phyloP scores from a whole-genome alignment of 2,329 filamentous ascomycete species.

The Tolypocladium cylindrosporum region DNA sequence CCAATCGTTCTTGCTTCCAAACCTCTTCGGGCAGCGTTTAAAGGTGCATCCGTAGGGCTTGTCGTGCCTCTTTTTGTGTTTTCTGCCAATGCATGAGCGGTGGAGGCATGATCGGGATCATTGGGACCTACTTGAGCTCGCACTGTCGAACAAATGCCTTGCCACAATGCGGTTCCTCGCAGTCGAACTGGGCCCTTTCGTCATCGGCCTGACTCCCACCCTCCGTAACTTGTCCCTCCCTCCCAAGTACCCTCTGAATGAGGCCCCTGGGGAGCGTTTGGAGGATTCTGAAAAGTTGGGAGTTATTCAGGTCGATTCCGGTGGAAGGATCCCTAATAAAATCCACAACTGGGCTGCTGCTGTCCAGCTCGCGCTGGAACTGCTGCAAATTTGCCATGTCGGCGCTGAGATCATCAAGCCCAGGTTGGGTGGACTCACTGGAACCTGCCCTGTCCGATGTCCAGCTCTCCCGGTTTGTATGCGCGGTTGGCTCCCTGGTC shows the following conservation, averaged over 20 bases:
- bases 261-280: slow-evolving; percentile 19
- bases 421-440: not conserved
- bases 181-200: slow-evolving; percentile 15
- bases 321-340: not conserved
- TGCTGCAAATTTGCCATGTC: not conserved
- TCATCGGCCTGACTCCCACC: slow-evolving; percentile 6
- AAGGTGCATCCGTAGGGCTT: slow-evolving; percentile 79
- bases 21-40: slow-evolving; percentile 55
- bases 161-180: slow-evolving; percentile 24
- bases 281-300: slow-evolving; percentile 11
- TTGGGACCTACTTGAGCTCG: slow-evolving; percentile 43
- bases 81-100: slow-evolving; percentile 37
- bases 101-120: not conserved
- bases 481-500: not conserved
- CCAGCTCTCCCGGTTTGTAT: not conserved
- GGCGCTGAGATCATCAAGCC: not conserved
- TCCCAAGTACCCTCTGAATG: slow-evolving; percentile 20
- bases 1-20: slow-evolving; percentile 93
- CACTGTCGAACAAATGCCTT: slow-evolving; percentile 41
- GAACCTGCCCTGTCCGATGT: not conserved
- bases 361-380: not conserved
- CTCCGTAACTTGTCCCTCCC: slow-evolving; percentile 4
- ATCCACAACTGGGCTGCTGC: not conserved
- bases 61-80: slow-evolving; percentile 74
- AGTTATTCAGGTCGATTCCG: slow-evolving; percentile 1